These are phyloP conservation scores for Acaromyces ingoldii DNA, from an alignment of 1,284 basidiomycete species.

Conservation along the genomic window DNA sequence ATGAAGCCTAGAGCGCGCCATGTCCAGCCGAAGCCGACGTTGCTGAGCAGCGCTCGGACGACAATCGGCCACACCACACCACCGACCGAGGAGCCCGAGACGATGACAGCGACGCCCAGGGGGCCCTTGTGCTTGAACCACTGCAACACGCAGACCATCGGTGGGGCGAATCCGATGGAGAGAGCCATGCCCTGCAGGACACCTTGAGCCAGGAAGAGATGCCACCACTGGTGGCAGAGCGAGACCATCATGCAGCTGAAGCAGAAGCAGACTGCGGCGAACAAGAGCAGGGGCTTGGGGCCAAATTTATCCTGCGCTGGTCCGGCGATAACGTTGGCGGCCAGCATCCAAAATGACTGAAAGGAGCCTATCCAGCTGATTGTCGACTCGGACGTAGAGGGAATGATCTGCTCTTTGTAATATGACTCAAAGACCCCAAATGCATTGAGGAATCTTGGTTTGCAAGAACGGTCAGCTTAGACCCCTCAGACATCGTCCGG, in stretches of 20 bases:
- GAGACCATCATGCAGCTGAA: neutral
- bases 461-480: too few species aligned
- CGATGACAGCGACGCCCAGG: neutral
- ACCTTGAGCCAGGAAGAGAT: conserved; percentile 3
- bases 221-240: neutral
- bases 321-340: neutral
- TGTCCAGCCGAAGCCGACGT: conserved; percentile 2
- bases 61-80: conserved; percentile 4
- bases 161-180: neutral
- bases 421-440: conserved; percentile 3
- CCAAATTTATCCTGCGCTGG: neutral
- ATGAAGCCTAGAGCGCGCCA: conserved; percentile 3
- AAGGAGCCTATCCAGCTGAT: conserved; percentile 7
- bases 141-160: neutral
- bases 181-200: neutral
- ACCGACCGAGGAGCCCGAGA: conserved; percentile 2
- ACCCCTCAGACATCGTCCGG: too few species aligned
- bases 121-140: neutral
- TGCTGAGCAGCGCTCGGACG: neutral
- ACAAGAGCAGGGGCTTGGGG: neutral
- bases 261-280: neutral
- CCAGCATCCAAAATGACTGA: neutral
- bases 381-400: neutral
- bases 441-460: neutral
- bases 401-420: neutral